Conservation (phyloP, 805 yeast species). For the Saccharomycopsis fodiens region DNA sequence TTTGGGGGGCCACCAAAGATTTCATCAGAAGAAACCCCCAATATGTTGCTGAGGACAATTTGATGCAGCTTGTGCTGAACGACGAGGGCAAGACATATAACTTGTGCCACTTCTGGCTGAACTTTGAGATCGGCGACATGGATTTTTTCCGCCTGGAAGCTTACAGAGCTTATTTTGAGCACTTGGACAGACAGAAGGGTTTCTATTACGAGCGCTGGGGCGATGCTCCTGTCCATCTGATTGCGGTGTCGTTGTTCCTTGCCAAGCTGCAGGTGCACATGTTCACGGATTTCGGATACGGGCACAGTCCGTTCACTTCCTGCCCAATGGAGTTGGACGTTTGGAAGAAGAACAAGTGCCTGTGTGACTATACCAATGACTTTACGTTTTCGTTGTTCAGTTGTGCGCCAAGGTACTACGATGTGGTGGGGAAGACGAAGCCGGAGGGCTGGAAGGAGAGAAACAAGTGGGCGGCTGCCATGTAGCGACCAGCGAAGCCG, state of each 20-base stretch:
- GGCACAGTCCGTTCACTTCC: conserved; percentile 46
- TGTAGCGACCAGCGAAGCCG: too few relatives aligned
- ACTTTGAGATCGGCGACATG: conserved; percentile 49
- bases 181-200: conserved; percentile 42
- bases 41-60: conserved; percentile 41
- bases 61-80: conserved; percentile 33
- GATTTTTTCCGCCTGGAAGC: conserved; percentile 41
- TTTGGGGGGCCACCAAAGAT: conserved; percentile 40
- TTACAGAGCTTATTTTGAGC: conserved; percentile 37
- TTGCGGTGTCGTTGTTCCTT: conserved; percentile 33
- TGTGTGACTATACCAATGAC: conserved; percentile 41
- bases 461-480: conserved; percentile 2
- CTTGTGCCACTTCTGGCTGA: conserved; percentile 59
- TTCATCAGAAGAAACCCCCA: conserved; percentile 41
- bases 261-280: conserved; percentile 26
- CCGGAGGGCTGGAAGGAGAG: conserved; percentile 8
- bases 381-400: conserved; percentile 43
- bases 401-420: conserved; percentile 40
- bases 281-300: conserved; percentile 46
- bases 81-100: conserved; percentile 43
- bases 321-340: conserved; percentile 46
- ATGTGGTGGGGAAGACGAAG: conserved; percentile 21
- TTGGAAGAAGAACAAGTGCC: conserved; percentile 40
- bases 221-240: conserved; percentile 46
- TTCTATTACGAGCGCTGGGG: conserved; percentile 57